A percentile compares a stretch with the other conserved stretches of the same genome.
Conservation (phyloP, 305 asterid species). For the Fraxinus baroniana region DNA sequence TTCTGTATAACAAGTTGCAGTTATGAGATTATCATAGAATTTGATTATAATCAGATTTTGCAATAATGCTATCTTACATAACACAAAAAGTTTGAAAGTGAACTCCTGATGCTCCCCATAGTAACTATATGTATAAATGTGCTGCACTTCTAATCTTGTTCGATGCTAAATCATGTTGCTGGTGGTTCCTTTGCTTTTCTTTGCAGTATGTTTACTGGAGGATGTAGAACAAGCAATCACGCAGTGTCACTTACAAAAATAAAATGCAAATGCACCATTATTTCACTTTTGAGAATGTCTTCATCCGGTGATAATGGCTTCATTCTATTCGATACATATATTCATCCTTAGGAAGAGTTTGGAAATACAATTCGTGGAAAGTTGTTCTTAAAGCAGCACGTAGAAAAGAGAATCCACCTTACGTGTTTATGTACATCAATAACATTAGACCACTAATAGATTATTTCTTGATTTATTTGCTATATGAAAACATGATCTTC, state of each 20-base stretch:
- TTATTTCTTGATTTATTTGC: conserved; percentile 34
- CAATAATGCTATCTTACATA: background rate
- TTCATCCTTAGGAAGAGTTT: conserved; percentile 25
- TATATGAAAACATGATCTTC: conserved; percentile 1
- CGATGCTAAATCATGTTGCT: conserved; percentile 20
- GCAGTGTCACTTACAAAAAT: conserved; percentile 33
- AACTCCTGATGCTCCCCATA: background rate
- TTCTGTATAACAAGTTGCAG: background rate
- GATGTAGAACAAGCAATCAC: conserved; percentile 27
- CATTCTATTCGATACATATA: conserved; percentile 31
- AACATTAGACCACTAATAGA: conserved; percentile 22
- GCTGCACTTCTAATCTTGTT: background rate
- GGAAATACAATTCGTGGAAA: conserved; percentile 25
- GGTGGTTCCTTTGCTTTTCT: conserved; percentile 23
- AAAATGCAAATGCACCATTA: conserved; percentile 20
- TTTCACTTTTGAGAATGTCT: conserved; percentile 16
- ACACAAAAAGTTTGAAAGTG: background rate
- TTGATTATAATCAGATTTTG: background rate
- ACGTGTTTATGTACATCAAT: conserved; percentile 31
- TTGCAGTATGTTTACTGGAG: conserved; percentile 18
- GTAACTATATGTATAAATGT: background rate
- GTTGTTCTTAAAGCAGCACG: conserved; percentile 16
- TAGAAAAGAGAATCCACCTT: conserved; percentile 21
- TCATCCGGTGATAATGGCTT: conserved; percentile 23
- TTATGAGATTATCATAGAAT: background rate